Conservation (phyloP, 2,329 filamentous ascomycete genomes). For the Coleophoma cylindrospora region DNA sequence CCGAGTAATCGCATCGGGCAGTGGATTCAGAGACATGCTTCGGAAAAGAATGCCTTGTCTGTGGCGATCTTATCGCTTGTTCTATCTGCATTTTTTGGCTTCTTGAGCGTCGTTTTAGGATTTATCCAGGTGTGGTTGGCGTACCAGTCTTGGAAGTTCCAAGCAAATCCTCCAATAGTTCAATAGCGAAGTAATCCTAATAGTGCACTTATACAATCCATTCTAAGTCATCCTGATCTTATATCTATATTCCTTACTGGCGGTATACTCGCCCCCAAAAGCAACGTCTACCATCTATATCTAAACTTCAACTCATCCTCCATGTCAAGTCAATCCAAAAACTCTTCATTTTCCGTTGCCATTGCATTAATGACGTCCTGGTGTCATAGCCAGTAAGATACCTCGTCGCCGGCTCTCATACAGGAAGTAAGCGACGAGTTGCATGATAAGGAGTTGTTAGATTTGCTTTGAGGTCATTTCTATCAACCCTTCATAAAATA, state of each 20-base stretch:
- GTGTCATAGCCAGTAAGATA: neutral
- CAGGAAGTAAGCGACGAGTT: no score
- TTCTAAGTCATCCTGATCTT: no score
- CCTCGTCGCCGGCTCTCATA: neutral
- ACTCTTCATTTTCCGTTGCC: neutral
- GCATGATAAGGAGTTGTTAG: no score
- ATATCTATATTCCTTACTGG: no score
- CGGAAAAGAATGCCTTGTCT: conserved; percentile 8
- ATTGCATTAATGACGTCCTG: neutral
- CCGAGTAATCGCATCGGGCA: conserved; percentile 4
- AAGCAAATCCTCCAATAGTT: neutral
- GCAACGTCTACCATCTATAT: conserved; percentile 1
- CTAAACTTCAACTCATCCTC: neutral
- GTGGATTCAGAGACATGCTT: conserved; percentile 8
- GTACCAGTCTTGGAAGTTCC: conserved; percentile 3
- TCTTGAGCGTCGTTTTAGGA: conserved; percentile 8
- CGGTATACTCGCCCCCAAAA: no score
- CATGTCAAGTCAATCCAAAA: neutral
- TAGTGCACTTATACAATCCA: no score
- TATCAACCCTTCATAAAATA: no score
- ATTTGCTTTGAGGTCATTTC: no score
- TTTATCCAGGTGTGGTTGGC: conserved; percentile 4
- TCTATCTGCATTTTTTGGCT: conserved; percentile 7
- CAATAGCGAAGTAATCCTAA: no score
- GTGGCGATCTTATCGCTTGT: conserved; percentile 6